Conservation (phyloP, 768 basidiomycete species). For the Phylloporus sp. region DNA sequence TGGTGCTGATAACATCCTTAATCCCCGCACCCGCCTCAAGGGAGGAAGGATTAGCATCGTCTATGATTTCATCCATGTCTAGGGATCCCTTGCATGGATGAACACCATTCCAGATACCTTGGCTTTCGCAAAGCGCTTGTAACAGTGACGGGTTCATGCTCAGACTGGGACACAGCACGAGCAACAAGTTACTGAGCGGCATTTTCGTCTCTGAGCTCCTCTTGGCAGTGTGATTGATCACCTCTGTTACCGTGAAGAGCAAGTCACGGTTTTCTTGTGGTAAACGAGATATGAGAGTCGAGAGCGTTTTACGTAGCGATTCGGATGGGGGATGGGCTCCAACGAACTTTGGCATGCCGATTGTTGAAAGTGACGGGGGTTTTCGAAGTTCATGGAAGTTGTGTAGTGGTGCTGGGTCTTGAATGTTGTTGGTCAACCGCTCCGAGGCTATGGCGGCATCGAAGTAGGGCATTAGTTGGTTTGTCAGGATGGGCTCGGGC, state of each 20-base stretch:
- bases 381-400: conserved; percentile 50
- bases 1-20: neutral
- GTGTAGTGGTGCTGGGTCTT: conserved; percentile 32
- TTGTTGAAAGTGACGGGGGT: conserved; percentile 74
- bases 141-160: conserved; percentile 72
- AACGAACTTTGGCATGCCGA: conserved; percentile 65
- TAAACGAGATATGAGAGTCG: conserved; percentile 58
- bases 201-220: conserved; percentile 78
- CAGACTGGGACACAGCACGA: conserved; percentile 85
- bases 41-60: neutral
- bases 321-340: conserved; percentile 59
- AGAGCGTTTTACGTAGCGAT: conserved; percentile 51
- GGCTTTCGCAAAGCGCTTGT: conserved; percentile 66
- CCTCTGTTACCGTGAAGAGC: conserved; percentile 73
- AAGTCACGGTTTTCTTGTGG: conserved; percentile 81
- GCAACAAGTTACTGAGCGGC: conserved; percentile 83
- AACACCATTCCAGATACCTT: conserved; percentile 54
- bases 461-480: conserved; percentile 64
- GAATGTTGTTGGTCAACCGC: conserved; percentile 29
- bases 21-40: neutral
- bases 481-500: conserved; percentile 81
- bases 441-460: conserved; percentile 69
- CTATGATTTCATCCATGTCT: conserved; percentile 2
- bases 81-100: conserved; percentile 4
- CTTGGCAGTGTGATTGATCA: conserved; percentile 71